Conservation (phyloP, 2,329 filamentous ascomycete genomes). For the Phialophora expanda region DNA sequence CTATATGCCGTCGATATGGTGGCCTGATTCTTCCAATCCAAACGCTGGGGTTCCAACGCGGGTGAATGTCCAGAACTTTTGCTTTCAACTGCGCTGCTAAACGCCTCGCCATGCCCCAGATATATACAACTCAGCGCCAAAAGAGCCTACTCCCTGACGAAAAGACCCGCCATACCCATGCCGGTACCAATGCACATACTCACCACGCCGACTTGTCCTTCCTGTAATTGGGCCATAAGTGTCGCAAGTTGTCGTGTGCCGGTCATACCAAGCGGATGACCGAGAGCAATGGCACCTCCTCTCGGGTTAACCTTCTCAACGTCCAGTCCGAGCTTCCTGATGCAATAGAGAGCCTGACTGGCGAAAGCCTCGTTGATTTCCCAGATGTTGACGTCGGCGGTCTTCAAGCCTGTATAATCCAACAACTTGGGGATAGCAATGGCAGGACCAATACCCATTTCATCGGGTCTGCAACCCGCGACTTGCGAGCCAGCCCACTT, state of each 20-base stretch:
- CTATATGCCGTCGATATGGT: not conserved
- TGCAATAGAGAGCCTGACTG: conserved; percentile 69
- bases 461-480: conserved; percentile 80
- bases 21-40: not conserved
- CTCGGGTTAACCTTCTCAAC: conserved; percentile 80
- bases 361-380: conserved; percentile 88
- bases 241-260: conserved; percentile 81
- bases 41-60: not conserved
- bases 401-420: conserved; percentile 67
- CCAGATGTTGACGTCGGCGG: conserved; percentile 78
- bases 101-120: not conserved
- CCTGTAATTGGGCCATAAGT: conserved; percentile 71
- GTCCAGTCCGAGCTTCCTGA: conserved; percentile 66
- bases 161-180: conserved; percentile 75
- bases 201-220: conserved; percentile 77
- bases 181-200: conserved; percentile 89
- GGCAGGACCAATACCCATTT: conserved; percentile 92
- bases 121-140: not conserved
- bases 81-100: not conserved
- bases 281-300: conserved; percentile 91
- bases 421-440: conserved; percentile 84
- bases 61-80: not conserved
- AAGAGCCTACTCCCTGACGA: conserved; percentile 64
- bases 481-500: conserved; percentile 80
- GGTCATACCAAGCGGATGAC: conserved; percentile 88